phyloP scores from a whole-genome alignment of 2,329 filamentous ascomycete genomes.

The Pseudomassariella vexata region DNA sequence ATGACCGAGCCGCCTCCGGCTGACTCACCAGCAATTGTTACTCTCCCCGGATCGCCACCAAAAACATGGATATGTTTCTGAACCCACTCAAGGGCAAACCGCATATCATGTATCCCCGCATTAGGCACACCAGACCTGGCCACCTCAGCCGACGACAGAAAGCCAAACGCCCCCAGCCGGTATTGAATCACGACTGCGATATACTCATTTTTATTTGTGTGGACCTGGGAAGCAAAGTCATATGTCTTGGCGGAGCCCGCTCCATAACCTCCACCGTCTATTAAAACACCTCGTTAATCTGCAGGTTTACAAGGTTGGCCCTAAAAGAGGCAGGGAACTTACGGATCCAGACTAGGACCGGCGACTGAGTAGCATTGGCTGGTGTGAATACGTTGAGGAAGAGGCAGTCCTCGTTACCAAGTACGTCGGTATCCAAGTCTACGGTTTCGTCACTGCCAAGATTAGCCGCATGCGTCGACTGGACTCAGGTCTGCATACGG shows the following conservation, averaged over 20 bases:
- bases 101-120: slow-evolving; percentile 9
- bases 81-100: slow-evolving; percentile 47
- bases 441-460: no score
- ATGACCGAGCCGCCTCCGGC: slow-evolving; percentile 46
- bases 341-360: slow-evolving; percentile 44
- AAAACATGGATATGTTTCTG: slow-evolving; percentile 44
- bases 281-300: slow-evolving; percentile 7
- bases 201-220: slow-evolving; percentile 33
- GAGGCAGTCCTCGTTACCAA: slow-evolving; percentile 38
- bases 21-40: slow-evolving; percentile 48
- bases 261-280: slow-evolving; percentile 41
- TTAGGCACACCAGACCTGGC: not conserved
- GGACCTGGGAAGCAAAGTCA: slow-evolving; percentile 19
- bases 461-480: not conserved
- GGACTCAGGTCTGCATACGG: no score
- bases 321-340: slow-evolving; percentile 7
- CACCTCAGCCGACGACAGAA: slow-evolving; percentile 3
- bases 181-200: slow-evolving; percentile 38
- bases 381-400: slow-evolving; percentile 42
- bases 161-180: slow-evolving; percentile 9
- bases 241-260: slow-evolving; percentile 11
- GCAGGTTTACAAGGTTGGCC: not conserved
- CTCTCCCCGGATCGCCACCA: slow-evolving; percentile 44
- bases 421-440: no score
- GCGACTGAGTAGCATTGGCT: slow-evolving; percentile 20